These are phyloP conservation scores for Chlamydomonas eustigma DNA, from an alignment of 139 green algal species.

Conservation along the genomic window DNA sequence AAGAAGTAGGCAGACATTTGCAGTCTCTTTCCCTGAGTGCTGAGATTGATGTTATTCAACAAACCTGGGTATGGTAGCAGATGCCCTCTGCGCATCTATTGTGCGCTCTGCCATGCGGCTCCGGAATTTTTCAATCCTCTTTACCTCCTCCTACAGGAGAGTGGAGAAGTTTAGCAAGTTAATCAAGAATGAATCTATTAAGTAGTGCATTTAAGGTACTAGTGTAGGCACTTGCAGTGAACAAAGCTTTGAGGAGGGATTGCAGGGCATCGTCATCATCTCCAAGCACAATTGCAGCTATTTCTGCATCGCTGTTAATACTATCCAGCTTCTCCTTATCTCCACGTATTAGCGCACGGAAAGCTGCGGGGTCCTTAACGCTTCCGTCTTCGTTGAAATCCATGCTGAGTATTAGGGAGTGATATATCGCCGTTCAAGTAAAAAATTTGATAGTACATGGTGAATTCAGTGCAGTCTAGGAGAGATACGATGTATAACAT, in stretches of 20 bases:
- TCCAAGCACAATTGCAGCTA: background rate
- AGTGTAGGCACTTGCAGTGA: too few relatives aligned
- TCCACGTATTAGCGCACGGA: background rate
- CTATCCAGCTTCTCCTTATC: slow-evolving; percentile 4
- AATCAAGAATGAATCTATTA: background rate
- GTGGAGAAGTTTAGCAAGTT: slow-evolving; percentile 6
- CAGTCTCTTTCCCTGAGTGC: too few relatives aligned
- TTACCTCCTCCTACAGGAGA: background rate
- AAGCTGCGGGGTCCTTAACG: slow-evolving; percentile 3
- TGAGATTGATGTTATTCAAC: too few relatives aligned
- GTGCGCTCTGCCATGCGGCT: slow-evolving; percentile 64
- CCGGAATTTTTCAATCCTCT: background rate
- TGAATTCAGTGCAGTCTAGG: too few relatives aligned
- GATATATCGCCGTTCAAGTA: too few relatives aligned
- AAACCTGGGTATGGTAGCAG: slow-evolving; percentile 55
- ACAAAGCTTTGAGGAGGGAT: slow-evolving; percentile 6
- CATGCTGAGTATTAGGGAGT: too few relatives aligned
- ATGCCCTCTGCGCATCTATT: slow-evolving; percentile 83
- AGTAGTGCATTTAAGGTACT: background rate
- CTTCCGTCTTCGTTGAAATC: slow-evolving; percentile 12
- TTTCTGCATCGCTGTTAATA: background rate
- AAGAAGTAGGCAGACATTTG: too few relatives aligned
- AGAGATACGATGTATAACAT: too few relatives aligned
- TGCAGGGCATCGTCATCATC: slow-evolving; percentile 6
- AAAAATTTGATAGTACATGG: too few relatives aligned